Conservation (phyloP, 345 rosid species). For the Limnanthes douglasii region DNA sequence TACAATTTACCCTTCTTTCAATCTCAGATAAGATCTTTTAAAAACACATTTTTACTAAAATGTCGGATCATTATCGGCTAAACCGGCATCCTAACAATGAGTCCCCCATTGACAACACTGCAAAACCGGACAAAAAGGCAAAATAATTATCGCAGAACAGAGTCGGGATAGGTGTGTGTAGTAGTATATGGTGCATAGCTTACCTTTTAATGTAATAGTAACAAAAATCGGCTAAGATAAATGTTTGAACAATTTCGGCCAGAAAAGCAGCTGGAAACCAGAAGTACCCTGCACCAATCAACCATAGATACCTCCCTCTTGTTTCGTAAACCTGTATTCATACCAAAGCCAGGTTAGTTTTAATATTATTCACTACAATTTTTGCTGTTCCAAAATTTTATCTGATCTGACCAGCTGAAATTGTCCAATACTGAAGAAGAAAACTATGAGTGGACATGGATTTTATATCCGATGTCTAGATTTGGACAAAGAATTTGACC, state of each 20-base stretch:
- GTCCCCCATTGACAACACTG: conserved; percentile 30
- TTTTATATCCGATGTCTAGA: background rate
- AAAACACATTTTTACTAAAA: no score
- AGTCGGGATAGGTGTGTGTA: no score
- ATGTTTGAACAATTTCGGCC: conserved; percentile 66
- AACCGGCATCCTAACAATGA: conserved; percentile 22
- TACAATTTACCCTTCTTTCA: no score
- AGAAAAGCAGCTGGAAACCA: conserved; percentile 54
- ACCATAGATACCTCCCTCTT: conserved; percentile 27
- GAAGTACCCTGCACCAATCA: conserved; percentile 34
- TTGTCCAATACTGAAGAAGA: background rate
- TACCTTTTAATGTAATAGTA: conserved; percentile 77
- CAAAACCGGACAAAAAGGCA: background rate
- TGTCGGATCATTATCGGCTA: no score
- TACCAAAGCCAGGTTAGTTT: no score
- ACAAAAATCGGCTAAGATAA: conserved; percentile 78
- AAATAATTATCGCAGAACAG: background rate
- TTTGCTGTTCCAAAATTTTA: no score
- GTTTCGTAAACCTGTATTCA: conserved; percentile 37
- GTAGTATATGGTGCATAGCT: background rate
- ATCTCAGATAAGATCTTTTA: no score
- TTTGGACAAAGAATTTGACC: no score
- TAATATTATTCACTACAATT: no score
- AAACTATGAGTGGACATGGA: background rate
- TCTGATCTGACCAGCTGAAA: background rate